These are phyloP conservation scores for Penicillium polonicum DNA, from an alignment of 2,329 filamentous ascomycete genomes.

Conservation along the genomic window DNA sequence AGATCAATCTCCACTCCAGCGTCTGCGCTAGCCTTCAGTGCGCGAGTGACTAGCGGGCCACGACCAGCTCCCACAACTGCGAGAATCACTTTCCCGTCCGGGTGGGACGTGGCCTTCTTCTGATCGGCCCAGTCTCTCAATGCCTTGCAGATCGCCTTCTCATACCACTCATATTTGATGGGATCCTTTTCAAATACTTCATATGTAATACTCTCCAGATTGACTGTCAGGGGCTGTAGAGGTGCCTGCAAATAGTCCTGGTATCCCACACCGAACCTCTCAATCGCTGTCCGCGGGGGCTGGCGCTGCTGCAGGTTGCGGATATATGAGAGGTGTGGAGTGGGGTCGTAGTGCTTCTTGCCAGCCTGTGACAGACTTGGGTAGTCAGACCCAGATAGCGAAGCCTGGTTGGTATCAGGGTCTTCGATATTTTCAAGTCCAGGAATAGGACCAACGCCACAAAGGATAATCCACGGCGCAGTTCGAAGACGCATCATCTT, in stretches of 20 bases:
- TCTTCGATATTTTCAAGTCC: conserved; percentile 39
- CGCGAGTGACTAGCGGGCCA: conserved; percentile 85
- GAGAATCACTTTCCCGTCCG: conserved; percentile 71
- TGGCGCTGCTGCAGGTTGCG: conserved; percentile 82
- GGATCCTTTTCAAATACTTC: conserved; percentile 98
- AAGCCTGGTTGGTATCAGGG: conserved; percentile 16
- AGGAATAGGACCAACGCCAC: conserved; percentile 57
- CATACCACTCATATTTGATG: conserved; percentile 96
- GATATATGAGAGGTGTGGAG: conserved; percentile 75
- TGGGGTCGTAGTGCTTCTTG: conserved; percentile 55
- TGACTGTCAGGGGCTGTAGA: conserved; percentile 90
- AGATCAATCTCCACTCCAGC: conserved; percentile 77
- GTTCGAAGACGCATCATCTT: conserved; percentile 58
- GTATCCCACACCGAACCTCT: conserved; percentile 68
- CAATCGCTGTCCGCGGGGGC: conserved; percentile 61
- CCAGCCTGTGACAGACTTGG: conserved; percentile 68
- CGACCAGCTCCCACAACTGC: conserved; percentile 92
- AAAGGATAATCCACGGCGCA: conserved; percentile 61
- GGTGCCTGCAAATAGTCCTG: conserved; percentile 97
- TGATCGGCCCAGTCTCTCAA: conserved; percentile 74
- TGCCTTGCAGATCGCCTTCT: conserved; percentile 76
- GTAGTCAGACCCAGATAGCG: conserved; percentile 47
- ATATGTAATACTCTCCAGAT: conserved; percentile 94
- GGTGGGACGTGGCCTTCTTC: conserved; percentile 70
- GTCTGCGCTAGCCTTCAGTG: conserved; percentile 72